Percentiles rank a stretch among this genome's conserved stretches.
Evolutionary conservation across 2,329 filamentous ascomycete species (phyloP).

Genomic region (Microdochium trichocladiopsis): DNA sequence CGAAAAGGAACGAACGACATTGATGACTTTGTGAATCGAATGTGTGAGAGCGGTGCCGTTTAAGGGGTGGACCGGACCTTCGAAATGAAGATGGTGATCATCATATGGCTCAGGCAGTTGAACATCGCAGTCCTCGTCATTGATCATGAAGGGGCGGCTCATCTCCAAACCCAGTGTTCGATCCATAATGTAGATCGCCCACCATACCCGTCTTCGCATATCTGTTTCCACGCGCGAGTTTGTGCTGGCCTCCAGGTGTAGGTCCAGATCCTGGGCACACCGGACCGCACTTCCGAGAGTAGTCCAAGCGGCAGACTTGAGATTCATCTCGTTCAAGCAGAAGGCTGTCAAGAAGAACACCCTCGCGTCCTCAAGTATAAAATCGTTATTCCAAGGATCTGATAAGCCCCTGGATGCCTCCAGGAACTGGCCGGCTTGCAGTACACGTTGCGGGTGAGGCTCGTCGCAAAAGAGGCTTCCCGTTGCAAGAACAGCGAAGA

Average conservation of each 20-base stretch:
- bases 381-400: conserved; percentile 76
- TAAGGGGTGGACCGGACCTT: conserved; percentile 44
- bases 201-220: conserved; percentile 86
- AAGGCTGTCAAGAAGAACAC: conserved; percentile 67
- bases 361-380: conserved; percentile 68
- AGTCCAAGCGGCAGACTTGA: conserved; percentile 77
- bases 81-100: conserved; percentile 66
- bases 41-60: conserved; percentile 53
- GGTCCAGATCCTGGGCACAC: conserved; percentile 74
- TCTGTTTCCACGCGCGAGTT: conserved; percentile 75
- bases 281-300: conserved; percentile 78
- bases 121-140: conserved; percentile 84
- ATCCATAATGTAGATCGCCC: conserved; percentile 87
- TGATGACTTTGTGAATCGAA: conserved; percentile 71
- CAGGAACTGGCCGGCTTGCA: conserved; percentile 55
- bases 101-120: conserved; percentile 72
- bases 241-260: conserved; percentile 68
- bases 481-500: conserved; percentile 78
- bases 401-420: conserved; percentile 63
- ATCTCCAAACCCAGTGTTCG: conserved; percentile 73
- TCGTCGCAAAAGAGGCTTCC: conserved; percentile 67
- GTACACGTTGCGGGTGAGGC: conserved; percentile 43
- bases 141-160: conserved; percentile 72
- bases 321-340: conserved; percentile 78
- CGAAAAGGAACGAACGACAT: conserved; percentile 72